Evolutionary conservation across 2,329 filamentous ascomycete species (phyloP).

Genomic region (Penicillium sclerotiorum): DNA sequence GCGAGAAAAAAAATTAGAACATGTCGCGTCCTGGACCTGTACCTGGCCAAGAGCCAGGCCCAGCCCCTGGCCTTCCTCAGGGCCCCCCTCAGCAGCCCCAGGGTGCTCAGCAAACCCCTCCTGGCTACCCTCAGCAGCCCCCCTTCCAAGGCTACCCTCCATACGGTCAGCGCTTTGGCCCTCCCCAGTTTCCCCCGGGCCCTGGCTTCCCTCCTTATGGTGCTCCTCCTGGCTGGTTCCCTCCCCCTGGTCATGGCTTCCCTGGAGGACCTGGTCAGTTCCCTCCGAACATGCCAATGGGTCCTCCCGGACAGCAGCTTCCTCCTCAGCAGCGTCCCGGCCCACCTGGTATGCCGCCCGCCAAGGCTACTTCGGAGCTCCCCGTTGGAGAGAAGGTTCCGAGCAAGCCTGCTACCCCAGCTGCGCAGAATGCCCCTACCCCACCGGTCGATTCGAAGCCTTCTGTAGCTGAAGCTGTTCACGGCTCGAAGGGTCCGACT

Average conservation of each 20-base stretch:
- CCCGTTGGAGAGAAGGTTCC: conserved; percentile 42
- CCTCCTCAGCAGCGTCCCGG: conserved; percentile 42
- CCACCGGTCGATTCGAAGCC: conserved; percentile 45
- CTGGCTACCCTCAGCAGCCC: conserved; percentile 45
- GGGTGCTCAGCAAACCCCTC: conserved; percentile 36
- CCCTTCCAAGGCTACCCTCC: conserved; percentile 47
- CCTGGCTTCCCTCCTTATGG: conserved; percentile 57
- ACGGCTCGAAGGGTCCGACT: conserved; percentile 28
- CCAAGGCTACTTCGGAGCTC: conserved; percentile 47
- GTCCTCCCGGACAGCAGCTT: conserved; percentile 54
- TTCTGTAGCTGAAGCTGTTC: conserved; percentile 39
- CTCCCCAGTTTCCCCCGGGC: conserved; percentile 55
- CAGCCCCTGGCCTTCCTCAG: conserved; percentile 42
- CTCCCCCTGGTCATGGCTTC: conserved; percentile 73
- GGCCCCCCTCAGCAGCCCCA: conserved; percentile 51
- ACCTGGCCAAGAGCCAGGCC: conserved; percentile 16
- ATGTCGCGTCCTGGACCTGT: conserved; percentile 45
- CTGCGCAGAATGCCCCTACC: conserved; percentile 35
- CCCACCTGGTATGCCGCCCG: conserved; percentile 30
- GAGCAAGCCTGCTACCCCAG: conserved; percentile 41
- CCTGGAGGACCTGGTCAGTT: conserved; percentile 67
- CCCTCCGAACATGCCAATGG: conserved; percentile 62
- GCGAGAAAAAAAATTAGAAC: conserved; percentile 37
- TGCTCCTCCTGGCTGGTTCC: conserved; percentile 71
- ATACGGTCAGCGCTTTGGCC: conserved; percentile 51